Conservation (phyloP, 1,284 basidiomycete species). For the Gomphus sp. region DNA sequence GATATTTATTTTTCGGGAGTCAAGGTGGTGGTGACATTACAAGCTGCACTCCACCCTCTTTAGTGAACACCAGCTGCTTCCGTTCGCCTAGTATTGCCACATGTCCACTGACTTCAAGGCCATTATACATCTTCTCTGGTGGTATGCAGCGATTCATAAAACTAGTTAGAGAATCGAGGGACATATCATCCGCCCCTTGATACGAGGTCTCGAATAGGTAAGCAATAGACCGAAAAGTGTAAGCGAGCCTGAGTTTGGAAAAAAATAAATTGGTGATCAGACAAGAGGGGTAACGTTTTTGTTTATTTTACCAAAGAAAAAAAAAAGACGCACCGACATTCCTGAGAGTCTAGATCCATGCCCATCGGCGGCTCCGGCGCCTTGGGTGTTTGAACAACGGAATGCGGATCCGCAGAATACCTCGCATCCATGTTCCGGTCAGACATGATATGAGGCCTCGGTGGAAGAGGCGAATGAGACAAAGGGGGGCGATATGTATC, state of each 20-base stretch:
- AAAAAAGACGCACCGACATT: background rate
- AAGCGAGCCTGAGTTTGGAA: background rate
- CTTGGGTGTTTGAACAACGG: background rate
- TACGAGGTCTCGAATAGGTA: constrained; percentile 6
- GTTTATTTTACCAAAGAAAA: no score
- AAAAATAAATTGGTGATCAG: background rate
- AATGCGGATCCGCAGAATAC: no score
- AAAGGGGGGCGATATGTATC: no score
- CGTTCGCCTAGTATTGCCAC: constrained; percentile 4
- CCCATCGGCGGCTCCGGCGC: background rate
- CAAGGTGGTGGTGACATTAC: background rate
- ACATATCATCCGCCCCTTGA: constrained; percentile 7
- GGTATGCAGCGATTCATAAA: constrained; percentile 5
- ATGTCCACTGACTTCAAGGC: constrained; percentile 1
- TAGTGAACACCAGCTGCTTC: constrained; percentile 3
- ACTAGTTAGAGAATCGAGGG: constrained; percentile 1
- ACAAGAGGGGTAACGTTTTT: background rate
- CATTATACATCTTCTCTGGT: background rate
- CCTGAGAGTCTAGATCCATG: background rate
- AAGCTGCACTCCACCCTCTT: constrained; percentile 8
- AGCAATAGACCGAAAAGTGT: constrained; percentile 2
- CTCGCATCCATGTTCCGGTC: no score
- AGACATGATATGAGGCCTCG: no score
- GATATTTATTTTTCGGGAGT: background rate
- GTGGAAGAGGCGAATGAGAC: no score